These are phyloP conservation scores for Aegilops umbellulata DNA, from an alignment of 176 grass and related monocot species.

Conservation along the genomic window DNA sequence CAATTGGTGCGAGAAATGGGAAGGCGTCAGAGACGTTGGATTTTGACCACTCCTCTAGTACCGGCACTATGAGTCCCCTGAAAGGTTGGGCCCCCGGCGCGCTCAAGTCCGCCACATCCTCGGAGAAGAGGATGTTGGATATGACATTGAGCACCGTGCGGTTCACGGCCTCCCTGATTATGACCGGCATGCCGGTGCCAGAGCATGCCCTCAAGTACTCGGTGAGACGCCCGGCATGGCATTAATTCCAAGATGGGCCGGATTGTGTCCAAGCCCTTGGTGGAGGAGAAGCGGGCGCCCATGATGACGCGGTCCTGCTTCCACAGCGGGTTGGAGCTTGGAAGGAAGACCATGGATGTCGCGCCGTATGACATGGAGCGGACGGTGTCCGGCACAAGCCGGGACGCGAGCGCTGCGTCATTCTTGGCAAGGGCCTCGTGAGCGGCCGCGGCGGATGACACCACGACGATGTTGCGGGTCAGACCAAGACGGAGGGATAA, in stretches of 20 bases:
- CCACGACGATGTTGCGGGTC: conserved; percentile 21
- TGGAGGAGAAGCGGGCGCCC: conserved; percentile 1
- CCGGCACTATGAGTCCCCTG: conserved; percentile 1
- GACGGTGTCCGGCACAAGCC: conserved; percentile 27
- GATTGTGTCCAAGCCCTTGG: neutral
- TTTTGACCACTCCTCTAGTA: conserved; percentile 15
- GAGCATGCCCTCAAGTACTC: neutral
- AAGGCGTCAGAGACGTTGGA: conserved; percentile 32
- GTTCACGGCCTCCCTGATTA: conserved; percentile 24
- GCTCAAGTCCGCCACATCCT: neutral
- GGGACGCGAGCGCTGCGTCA: conserved; percentile 8
- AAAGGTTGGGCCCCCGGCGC: neutral
- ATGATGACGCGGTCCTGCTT: conserved; percentile 6
- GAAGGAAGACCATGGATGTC: conserved; percentile 34
- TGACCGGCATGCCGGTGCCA: neutral
- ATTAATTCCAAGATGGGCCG: conserved; percentile 25
- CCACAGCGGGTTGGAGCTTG: conserved; percentile 12
- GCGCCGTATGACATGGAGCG: neutral
- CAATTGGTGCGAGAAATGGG: conserved; percentile 15
- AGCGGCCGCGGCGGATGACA: neutral
- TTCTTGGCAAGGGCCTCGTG: conserved; percentile 25
- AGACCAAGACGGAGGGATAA: conserved; percentile 20
- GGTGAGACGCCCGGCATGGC: neutral
- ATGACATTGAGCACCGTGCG: conserved; percentile 37
- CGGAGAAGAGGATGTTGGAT: conserved; percentile 21